Evolutionary conservation across 805 yeast species (phyloP), one percentile per base, ranked within the genome.

Genomic region (Wickerhamiella nectarea): DNA sequence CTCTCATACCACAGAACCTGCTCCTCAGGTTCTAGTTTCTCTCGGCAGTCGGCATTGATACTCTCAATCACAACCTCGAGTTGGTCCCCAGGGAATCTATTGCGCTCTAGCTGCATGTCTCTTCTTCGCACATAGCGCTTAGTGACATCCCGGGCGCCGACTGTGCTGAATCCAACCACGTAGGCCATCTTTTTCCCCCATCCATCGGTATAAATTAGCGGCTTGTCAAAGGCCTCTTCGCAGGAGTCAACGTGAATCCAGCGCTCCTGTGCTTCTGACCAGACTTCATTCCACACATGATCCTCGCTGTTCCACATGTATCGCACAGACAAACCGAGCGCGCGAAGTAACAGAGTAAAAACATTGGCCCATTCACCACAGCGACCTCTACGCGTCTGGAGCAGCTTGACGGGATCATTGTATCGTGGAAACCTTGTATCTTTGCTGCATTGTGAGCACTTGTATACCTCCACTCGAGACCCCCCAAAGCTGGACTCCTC

Each of bases 331-430:
- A 76, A 55, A 0, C 79, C 82, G 35, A 87, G 63, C 0, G 94
- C 75, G 21, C 76, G 68, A 43, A 87, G 62, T 2, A 86, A 62
- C 28, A 84, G 64, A 36, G 81, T 69, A 56, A 87, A 86, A 49
- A 89, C 75, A 52, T 82, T 81, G 44, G 87, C 89, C 94, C 94
- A 89, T 59, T 89, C 97, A 1, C 97, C 97, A 61, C 97, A 89
- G 38, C 97, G 68, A 0, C 97, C 97, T 26, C 57, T 56, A 35
- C 84, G 64, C 0, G 79, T 71, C 22, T 72, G 64, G 12, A 89
- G 60, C 19, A 89, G 62, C 47, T 70, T 73, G 1, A 62, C 62
- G 0, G 89, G 80, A 48, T 76, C 72, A 56, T 81, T 79, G 55
- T 81, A 80, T 29, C 97, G 66, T 0, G 95, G 86, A 50, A 85